Evolutionary conservation across 1,284 basidiomycete species (phyloP), one percentile per base, ranked within the genome.

Genomic region (Apiotrichum brassicae): DNA sequence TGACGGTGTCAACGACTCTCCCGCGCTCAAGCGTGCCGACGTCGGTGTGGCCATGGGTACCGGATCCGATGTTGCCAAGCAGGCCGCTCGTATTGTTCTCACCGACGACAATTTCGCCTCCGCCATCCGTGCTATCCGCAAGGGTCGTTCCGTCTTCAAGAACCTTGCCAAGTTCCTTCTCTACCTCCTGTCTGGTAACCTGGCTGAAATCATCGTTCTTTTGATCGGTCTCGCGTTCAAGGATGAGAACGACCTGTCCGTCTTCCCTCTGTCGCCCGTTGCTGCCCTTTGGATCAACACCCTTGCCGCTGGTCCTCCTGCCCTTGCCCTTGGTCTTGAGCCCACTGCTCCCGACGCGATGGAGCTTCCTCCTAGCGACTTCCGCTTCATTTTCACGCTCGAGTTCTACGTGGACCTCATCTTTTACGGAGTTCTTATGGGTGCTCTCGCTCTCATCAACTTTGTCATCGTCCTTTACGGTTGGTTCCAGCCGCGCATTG

Each of bases 101-200:
- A 79, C 80, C 26, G 82, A 85, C 63, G 82, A 86, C 73, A 84
- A 86, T 72, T 86, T 86, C 65, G 80, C 81, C 35, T 81, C 81
- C 20, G 85, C 85, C 59, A 79, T 79, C 19, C 78, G 79, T 49
- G 84, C 83, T 11, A 79, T 86, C 57, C 53, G 78, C 52, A 82
- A 85, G 63, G 84, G 84, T 22, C 78, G 83, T 45, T 73, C 75
- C 61, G 71, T 79, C 46, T 76, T 77, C 51, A 71, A 63, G 51
- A 76, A 76, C 63, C 58, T 76, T 47, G 59, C 66, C 26, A 75
- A 75, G 54, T 76, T 76, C 61, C 50, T 75, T 34, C 62, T 74
- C 16, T 78, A 79, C 60, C 70, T 81, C 19, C 74, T 81, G 22
- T 75, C 79, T 1, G 78, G 77, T 41, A 84, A 85, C 59, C 73